Conservation (phyloP, 208 protist genomes). For the Crithidia thermophila region DNA sequence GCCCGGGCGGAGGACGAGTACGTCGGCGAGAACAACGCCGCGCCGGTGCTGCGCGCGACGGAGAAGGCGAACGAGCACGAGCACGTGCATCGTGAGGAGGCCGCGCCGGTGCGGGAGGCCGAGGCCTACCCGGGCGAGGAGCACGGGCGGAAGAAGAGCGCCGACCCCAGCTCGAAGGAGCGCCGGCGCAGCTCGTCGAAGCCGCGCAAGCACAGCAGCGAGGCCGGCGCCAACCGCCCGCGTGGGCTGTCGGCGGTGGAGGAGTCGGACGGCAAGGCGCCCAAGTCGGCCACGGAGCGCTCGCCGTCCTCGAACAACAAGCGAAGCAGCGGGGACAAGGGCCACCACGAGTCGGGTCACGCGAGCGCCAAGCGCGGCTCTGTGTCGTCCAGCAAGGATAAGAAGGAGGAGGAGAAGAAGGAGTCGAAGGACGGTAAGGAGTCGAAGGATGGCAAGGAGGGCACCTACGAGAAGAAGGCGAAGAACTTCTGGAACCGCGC, state of each 20-base stretch:
- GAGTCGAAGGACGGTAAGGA: slow-evolving; percentile 30
- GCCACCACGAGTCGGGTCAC: slow-evolving; percentile 7
- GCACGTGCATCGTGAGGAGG: not conserved
- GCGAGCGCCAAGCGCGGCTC: not conserved
- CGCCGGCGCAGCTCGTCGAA: slow-evolving; percentile 13
- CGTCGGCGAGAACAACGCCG: not conserved
- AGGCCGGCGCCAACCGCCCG: not conserved
- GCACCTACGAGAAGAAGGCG: slow-evolving; percentile 24
- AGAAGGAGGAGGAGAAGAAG: slow-evolving; percentile 19
- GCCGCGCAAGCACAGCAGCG: slow-evolving; percentile 11
- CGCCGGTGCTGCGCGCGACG: not conserved
- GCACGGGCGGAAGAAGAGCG: not conserved
- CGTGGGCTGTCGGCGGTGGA: slow-evolving; percentile 13
- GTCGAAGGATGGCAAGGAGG: no score
- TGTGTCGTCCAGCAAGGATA: slow-evolving; percentile 15
- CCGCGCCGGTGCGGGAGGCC: not conserved
- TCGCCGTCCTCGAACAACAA: slow-evolving; percentile 9
- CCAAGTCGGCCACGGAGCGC: not conserved
- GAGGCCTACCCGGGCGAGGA: not conserved
- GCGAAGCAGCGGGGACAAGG: slow-evolving; percentile 5
- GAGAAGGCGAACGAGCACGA: slow-evolving; percentile 1
- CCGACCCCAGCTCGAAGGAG: slow-evolving; percentile 2
- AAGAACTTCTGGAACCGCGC: slow-evolving; percentile 36
- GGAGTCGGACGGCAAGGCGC: not conserved
- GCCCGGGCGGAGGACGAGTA: slow-evolving; percentile 1